phyloP scores from a whole-genome alignment of 805 yeast genomes.

The Saccharomycopsis schoenii region DNA sequence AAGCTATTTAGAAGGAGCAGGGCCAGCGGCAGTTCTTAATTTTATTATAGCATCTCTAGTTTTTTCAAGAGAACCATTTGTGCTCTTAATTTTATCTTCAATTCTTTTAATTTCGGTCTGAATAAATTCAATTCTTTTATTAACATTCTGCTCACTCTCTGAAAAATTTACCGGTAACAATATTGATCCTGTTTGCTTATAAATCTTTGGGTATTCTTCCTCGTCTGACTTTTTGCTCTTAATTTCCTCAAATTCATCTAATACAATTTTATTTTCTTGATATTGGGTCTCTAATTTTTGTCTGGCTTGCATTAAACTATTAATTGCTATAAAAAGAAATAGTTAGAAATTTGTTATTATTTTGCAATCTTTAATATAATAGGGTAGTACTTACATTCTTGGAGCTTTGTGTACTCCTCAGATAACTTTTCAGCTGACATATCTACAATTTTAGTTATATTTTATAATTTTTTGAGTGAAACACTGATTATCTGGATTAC shows the following conservation, averaged over 20 bases:
- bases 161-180: constrained; percentile 76
- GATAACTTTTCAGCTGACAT: constrained; percentile 11
- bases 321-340: neutral
- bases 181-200: constrained; percentile 86
- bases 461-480: neutral
- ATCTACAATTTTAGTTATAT: neutral
- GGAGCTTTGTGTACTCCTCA: constrained; percentile 11
- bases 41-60: constrained; percentile 47
- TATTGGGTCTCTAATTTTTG: constrained; percentile 86
- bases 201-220: constrained; percentile 61
- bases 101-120: constrained; percentile 66
- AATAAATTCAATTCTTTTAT: constrained; percentile 84
- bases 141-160: constrained; percentile 79
- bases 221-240: constrained; percentile 11
- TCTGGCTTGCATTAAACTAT: constrained; percentile 44
- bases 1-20: neutral
- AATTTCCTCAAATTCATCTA: constrained; percentile 54
- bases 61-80: constrained; percentile 46
- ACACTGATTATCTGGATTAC: neutral
- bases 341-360: neutral
- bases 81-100: constrained; percentile 54
- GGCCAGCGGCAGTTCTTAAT: constrained; percentile 29
- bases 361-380: neutral
- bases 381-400: constrained; percentile 7
- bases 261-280: constrained; percentile 88